Percentiles rank a stretch among this genome's conserved stretches.
Evolutionary conservation across 192 early-diverging fungal genomes (phyloP).

Genomic region (Cladochytrium replicatum): DNA sequence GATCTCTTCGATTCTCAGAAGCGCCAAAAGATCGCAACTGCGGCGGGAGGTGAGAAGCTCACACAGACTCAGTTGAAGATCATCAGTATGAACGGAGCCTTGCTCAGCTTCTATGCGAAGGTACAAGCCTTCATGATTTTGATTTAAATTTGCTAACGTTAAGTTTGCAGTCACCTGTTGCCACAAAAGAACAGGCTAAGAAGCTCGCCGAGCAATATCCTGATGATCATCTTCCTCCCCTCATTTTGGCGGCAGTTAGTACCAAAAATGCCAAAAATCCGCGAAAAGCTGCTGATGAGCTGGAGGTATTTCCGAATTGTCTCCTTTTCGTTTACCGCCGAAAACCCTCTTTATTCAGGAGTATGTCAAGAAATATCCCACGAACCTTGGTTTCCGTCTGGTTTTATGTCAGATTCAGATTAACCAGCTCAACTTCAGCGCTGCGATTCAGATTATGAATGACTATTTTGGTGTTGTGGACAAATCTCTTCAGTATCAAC

Average conservation of each 20-base stretch:
- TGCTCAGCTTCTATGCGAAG: slow-evolving; percentile 45
- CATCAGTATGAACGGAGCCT: slow-evolving; percentile 54
- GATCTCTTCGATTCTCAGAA: slow-evolving; percentile 49
- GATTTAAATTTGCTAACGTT: neutral
- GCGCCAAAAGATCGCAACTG: slow-evolving; percentile 42
- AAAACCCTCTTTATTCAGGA: no score
- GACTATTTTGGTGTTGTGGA: slow-evolving; percentile 28
- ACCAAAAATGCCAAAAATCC: slow-evolving; percentile 43
- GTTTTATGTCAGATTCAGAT: slow-evolving; percentile 53
- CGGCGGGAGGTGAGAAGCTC: slow-evolving; percentile 51
- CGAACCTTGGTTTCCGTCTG: slow-evolving; percentile 46
- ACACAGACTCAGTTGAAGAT: slow-evolving; percentile 42
- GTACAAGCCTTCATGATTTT: slow-evolving; percentile 31
- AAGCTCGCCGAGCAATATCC: slow-evolving; percentile 48
- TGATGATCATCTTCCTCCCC: slow-evolving; percentile 43
- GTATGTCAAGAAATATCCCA: slow-evolving; percentile 22
- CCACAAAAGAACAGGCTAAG: slow-evolving; percentile 40
- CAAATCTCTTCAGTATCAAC: slow-evolving; percentile 32
- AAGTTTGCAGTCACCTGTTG: no score
- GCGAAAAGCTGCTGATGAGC: slow-evolving; percentile 44
- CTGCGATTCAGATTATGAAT: slow-evolving; percentile 38
- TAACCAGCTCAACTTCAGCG: slow-evolving; percentile 31
- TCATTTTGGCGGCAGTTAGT: slow-evolving; percentile 47
- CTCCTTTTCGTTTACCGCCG: neutral
- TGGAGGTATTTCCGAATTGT: slow-evolving; percentile 20